phyloP scores from a whole-genome alignment of 495 filamentous ascomycete genomes.

The Tuber calosporum region DNA sequence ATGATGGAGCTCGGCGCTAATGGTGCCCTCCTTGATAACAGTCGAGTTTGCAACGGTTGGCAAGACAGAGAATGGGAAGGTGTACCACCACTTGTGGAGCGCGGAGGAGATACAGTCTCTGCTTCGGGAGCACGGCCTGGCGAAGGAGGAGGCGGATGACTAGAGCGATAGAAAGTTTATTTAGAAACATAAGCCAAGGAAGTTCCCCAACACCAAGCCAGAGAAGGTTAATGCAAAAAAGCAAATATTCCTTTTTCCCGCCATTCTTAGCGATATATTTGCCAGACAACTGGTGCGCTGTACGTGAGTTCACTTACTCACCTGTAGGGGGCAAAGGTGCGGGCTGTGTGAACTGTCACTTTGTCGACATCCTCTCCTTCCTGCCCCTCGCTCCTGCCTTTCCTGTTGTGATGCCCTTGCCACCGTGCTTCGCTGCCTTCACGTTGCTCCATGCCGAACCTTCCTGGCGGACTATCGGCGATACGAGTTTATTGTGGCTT shows the following conservation, averaged over 20 bases:
- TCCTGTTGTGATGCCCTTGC: neutral
- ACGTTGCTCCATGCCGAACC: neutral
- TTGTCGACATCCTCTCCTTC: neutral
- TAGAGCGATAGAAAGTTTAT: slow-evolving; percentile 40
- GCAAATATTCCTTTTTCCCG: neutral
- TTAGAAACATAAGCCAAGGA: neutral
- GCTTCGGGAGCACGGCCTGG: slow-evolving; percentile 88
- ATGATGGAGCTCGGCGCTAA: slow-evolving; percentile 24
- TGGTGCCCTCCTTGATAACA: slow-evolving; percentile 43
- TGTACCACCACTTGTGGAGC: slow-evolving; percentile 96
- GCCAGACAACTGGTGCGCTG: neutral
- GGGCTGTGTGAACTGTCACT: neutral
- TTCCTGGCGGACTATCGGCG: neutral
- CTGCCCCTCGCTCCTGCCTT: neutral
- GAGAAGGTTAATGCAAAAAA: neutral
- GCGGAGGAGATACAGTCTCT: slow-evolving; percentile 94
- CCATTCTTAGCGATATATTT: neutral
- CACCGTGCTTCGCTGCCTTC: neutral
- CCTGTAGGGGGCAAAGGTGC: neutral
- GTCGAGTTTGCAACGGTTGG: slow-evolving; percentile 99
- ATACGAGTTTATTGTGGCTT: neutral
- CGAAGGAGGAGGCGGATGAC: slow-evolving; percentile 75
- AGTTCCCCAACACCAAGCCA: neutral
- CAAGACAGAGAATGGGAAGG: slow-evolving; percentile 84
- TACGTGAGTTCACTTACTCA: neutral